phyloP scores from a whole-genome alignment of 1,284 basidiomycete genomes.

The Cutaneotrichosporon spelunceum region DNA sequence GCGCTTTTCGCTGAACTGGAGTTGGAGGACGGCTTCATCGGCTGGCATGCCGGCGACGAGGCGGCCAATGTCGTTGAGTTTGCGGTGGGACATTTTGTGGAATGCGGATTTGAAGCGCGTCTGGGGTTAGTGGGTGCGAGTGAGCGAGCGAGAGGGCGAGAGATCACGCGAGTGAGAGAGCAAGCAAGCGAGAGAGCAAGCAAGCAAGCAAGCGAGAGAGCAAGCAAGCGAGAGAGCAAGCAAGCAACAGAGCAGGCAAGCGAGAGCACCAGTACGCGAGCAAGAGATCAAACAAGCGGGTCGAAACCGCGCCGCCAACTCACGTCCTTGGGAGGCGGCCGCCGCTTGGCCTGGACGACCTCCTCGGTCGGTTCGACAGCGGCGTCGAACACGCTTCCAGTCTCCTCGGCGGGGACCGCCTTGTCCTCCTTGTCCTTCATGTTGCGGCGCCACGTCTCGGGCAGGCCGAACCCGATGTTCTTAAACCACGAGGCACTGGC shows the following conservation, averaged over 20 bases:
- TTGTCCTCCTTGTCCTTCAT: constrained; percentile 14
- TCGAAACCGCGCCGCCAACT: not conserved
- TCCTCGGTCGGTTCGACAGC: not conserved
- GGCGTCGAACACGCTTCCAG: not conserved
- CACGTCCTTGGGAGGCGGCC: not conserved
- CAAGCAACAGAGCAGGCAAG: too few relatives aligned
- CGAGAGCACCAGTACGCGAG: not conserved
- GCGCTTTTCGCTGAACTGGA: constrained; percentile 90
- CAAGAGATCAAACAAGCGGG: not conserved
- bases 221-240: not conserved
- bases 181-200: too few relatives aligned
- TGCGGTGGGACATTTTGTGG: constrained; percentile 91
- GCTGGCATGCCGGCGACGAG: constrained; percentile 86
- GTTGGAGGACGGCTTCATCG: constrained; percentile 92
- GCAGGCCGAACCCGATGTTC: constrained; percentile 13
- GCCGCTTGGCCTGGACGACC: not conserved
- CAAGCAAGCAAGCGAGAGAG: too few relatives aligned
- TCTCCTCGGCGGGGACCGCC: not conserved
- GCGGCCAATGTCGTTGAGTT: constrained; percentile 79
- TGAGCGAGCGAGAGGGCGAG: too few relatives aligned
- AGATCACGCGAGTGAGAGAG: too few relatives aligned
- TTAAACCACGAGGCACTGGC: constrained; percentile 1
- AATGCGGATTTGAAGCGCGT: constrained; percentile 61
- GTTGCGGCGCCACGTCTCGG: constrained; percentile 18
- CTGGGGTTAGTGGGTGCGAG: constrained; percentile 18